Conservation (phyloP, 2,329 filamentous ascomycete genomes). For the Fusarium albidum region DNA sequence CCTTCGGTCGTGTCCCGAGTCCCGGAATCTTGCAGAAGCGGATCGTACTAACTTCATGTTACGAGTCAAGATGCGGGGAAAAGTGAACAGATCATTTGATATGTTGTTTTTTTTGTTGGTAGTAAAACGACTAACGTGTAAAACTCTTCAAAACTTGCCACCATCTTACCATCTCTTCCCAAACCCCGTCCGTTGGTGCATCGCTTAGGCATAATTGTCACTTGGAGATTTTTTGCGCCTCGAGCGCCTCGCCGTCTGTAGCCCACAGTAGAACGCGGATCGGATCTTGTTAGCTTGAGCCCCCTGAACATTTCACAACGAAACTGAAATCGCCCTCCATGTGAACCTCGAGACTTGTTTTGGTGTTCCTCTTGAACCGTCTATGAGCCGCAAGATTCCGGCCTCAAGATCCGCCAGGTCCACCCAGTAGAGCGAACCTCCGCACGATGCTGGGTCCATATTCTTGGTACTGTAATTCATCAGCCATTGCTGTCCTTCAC, state of each 20-base stretch:
- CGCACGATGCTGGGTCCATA: conserved; percentile 95
- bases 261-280: conserved; percentile 4
- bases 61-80: conserved; percentile 6
- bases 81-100: conserved; percentile 9
- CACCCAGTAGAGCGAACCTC: conserved; percentile 91
- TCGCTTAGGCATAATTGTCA: conserved; percentile 38
- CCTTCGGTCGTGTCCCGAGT: not conserved
- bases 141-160: conserved; percentile 28
- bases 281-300: conserved; percentile 4
- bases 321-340: conserved; percentile 1
- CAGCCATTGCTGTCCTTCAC: conserved; percentile 5
- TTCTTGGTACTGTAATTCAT: conserved; percentile 78
- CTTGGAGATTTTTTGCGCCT: conserved; percentile 32
- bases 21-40: not conserved
- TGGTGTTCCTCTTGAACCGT: conserved; percentile 27
- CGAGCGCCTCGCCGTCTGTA: conserved; percentile 30
- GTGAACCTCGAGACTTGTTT: conserved; percentile 14
- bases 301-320: not conserved
- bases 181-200: conserved; percentile 22
- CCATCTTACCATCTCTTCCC: conserved; percentile 22
- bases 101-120: conserved; percentile 28
- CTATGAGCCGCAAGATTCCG: conserved; percentile 14
- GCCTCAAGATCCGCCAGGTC: conserved; percentile 79
- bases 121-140: conserved; percentile 26
- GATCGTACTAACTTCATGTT: too few relatives aligned